Evolutionary conservation across 495 filamentous ascomycete species (phyloP), one percentile per base, ranked within the genome.

Genomic region (Penicillium herquei): DNA sequence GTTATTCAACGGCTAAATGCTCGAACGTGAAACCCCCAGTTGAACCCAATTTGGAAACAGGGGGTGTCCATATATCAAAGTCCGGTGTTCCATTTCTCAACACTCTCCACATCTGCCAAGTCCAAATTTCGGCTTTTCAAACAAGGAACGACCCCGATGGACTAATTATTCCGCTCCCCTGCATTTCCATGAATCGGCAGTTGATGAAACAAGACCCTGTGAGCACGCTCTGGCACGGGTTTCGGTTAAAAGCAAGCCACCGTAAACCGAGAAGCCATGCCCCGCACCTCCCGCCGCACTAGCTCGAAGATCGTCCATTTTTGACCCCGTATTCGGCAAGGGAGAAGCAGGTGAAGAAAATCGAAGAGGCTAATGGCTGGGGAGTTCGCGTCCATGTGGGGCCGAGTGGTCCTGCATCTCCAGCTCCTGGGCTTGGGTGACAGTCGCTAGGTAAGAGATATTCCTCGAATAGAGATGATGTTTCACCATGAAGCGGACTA

Each of bases 171-270:
- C 21, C 26, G 13, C 8, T 11, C 14, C 32, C 26, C n/a, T 37
- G 21, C 39, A 51, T 45, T 56, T 53, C 58, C 58, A 52, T 61
- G 55, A 61, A 55, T 54, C 12, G 33, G 43, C 18, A 46, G 21
- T 46, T 32, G n/a, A 3, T 32, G 43, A 46, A 31, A 46, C 43
- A 37, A 10, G 12, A 37, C 12, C 8, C 12, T 37, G 21, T 26
- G 21, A 26, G 21, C 4, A 26, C 21, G 21, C 4, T 26, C 21
- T 26, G 21, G 21, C 1, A 26, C 4, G 21, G 21, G 21, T 26
- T 26, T 26, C 21, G 21, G 21, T 26, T 26, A 26, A 26, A 26
- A 26, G 21, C 21, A 26, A 26, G 21, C 21, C 21, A 26, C 21
- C 21, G 21, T 4, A 4, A 26, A 26, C 21, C 21, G 21, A 26